Conservation (phyloP, 1,139 yeast species). For the Saccharomyces uvarum region DNA sequence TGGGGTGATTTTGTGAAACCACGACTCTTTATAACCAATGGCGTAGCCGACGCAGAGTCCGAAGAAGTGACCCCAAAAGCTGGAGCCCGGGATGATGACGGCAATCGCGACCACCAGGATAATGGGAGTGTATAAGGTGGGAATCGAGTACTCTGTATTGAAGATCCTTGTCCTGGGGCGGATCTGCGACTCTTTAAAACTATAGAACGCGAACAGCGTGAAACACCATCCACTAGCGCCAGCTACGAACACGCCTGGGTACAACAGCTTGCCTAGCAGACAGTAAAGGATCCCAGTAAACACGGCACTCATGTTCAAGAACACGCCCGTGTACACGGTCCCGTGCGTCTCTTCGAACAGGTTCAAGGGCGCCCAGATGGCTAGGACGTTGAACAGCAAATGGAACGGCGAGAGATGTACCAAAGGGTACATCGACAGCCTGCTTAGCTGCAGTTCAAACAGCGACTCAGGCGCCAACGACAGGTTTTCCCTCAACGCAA, state of each 20-base stretch:
- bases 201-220: conserved; percentile 57
- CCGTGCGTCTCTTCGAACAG: conserved; percentile 72
- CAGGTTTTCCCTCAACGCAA: conserved; percentile 34
- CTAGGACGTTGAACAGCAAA: conserved; percentile 53
- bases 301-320: conserved; percentile 65
- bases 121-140: conserved; percentile 58
- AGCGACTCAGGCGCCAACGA: conserved; percentile 52
- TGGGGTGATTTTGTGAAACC: conserved; percentile 49
- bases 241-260: conserved; percentile 47
- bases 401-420: conserved; percentile 59
- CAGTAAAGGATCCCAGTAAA: conserved; percentile 64
- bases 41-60: conserved; percentile 48
- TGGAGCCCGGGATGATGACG: conserved; percentile 48
- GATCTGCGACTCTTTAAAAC: conserved; percentile 49
- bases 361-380: conserved; percentile 54
- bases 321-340: conserved; percentile 79
- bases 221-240: conserved; percentile 76
- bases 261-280: conserved; percentile 46
- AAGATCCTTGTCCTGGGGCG: conserved; percentile 40
- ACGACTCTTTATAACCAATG: conserved; percentile 38
- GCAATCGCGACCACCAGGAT: conserved; percentile 44
- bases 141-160: conserved; percentile 38
- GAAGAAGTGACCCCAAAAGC: conserved; percentile 65
- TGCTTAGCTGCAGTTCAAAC: conserved; percentile 48
- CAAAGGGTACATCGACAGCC: conserved; percentile 69